Evolutionary conservation across 1,139 yeast species (phyloP).

Genomic region (Kurtzmaniella natalensis): DNA sequence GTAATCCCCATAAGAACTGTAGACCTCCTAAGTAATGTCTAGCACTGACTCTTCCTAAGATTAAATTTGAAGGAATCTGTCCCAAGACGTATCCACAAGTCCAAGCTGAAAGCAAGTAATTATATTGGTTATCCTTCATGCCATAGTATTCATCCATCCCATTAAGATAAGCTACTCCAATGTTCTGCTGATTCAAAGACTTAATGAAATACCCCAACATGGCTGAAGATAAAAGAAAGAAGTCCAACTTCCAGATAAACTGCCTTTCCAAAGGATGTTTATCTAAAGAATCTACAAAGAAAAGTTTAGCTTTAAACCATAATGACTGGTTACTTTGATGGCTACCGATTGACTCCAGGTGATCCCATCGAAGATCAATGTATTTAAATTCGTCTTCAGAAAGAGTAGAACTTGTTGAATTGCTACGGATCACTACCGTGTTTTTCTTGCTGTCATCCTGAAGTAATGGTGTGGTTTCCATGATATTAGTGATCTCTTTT

Average conservation of each 20-base stretch:
- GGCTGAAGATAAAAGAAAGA: slow-evolving; percentile 4
- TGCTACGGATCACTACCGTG: neutral
- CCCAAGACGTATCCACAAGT: slow-evolving; percentile 9
- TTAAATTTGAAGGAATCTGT: slow-evolving; percentile 7
- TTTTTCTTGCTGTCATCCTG: neutral
- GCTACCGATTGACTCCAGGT: neutral
- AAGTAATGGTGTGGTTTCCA: neutral
- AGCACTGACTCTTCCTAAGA: slow-evolving; percentile 4
- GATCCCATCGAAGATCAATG: neutral
- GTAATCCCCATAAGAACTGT: slow-evolving; percentile 8
- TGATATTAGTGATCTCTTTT: too few relatives aligned
- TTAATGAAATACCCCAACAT: slow-evolving; percentile 9
- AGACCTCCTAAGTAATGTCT: slow-evolving; percentile 8
- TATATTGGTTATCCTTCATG: slow-evolving; percentile 10
- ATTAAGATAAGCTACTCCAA: slow-evolving; percentile 8
- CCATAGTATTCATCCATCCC: slow-evolving; percentile 9
- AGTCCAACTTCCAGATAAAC: slow-evolving; percentile 8
- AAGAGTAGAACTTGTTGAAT: neutral
- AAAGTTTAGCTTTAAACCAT: slow-evolving; percentile 5
- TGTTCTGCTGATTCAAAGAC: slow-evolving; percentile 8
- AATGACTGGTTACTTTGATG: neutral
- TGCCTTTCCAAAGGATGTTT: slow-evolving; percentile 8
- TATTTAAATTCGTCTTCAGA: neutral
- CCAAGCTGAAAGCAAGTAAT: slow-evolving; percentile 8
- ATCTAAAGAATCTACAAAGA: slow-evolving; percentile 7